A percentile compares a stretch with the other conserved stretches of the same genome.
Evolutionary conservation across 2,329 filamentous ascomycete genomes (phyloP).

Genomic region (Cordyceps cateniannulata): DNA sequence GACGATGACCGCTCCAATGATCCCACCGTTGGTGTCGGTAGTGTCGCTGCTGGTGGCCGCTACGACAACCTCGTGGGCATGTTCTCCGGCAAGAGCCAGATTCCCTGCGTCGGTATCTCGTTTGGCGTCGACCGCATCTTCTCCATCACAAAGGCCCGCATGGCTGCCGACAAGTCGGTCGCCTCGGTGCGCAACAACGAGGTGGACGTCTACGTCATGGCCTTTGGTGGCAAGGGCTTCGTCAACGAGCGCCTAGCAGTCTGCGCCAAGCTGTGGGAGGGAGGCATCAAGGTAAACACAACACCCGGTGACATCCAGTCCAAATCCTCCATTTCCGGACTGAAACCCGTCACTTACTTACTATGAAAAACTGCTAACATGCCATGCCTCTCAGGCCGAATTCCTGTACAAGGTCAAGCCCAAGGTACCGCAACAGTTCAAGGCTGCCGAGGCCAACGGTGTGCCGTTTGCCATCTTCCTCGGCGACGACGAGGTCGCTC

Average conservation of each 20-base stretch:
- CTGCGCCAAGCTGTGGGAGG: conserved; percentile 71
- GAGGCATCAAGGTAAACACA: conserved; percentile 65
- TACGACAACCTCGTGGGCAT: conserved; percentile 93
- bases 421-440: conserved; percentile 84
- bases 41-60: conserved; percentile 80
- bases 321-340: not conserved
- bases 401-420: conserved; percentile 88
- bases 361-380: conserved; percentile 13
- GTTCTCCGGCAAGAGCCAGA: conserved; percentile 79
- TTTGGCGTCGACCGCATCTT: conserved; percentile 96
- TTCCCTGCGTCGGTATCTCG: conserved; percentile 62
- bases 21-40: conserved; percentile 77
- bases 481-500: conserved; percentile 80
- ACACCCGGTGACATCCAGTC: not conserved
- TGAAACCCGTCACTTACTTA: too few species aligned
- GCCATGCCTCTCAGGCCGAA: conserved; percentile 53
- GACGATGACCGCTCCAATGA: conserved; percentile 67
- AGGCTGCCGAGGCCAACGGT: conserved; percentile 71
- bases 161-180: conserved; percentile 53
- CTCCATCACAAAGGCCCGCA: conserved; percentile 75
- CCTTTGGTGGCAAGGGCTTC: conserved; percentile 82
- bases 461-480: conserved; percentile 85
- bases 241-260: conserved; percentile 80
- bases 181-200: conserved; percentile 56
- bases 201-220: conserved; percentile 92